Percentiles rank a stretch among this genome's conserved stretches.
Evolutionary conservation across 176 grass and related monocot species (phyloP).

Genomic region (Calamus simplicifolius): DNA sequence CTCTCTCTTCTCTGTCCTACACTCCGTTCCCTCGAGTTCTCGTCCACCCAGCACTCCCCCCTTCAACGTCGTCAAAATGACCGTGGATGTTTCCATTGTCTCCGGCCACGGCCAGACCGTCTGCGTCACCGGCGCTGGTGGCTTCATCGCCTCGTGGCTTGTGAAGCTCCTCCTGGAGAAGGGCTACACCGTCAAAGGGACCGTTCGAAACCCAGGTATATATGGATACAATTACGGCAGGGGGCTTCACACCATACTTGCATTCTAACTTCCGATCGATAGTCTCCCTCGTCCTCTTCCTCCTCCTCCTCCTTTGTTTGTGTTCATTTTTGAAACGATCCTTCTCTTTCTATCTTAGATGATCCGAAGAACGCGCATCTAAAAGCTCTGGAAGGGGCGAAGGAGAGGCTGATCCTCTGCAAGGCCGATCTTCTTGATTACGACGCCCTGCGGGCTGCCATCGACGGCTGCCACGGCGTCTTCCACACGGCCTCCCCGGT

Average conservation of each 20-base stretch:
- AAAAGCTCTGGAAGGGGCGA: conserved; percentile 45
- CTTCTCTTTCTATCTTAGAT: conserved; percentile 10
- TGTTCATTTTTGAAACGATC: not conserved
- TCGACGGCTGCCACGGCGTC: conserved; percentile 69
- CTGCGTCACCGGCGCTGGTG: not conserved
- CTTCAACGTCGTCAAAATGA: no score
- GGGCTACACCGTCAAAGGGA: not conserved
- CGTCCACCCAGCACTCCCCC: no score
- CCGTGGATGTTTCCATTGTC: not conserved
- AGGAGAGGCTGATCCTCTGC: conserved; percentile 51
- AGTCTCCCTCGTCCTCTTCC: not conserved
- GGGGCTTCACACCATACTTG: no score
- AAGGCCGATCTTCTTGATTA: conserved; percentile 68
- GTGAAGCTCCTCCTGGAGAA: not conserved
- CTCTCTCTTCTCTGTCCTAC: no score
- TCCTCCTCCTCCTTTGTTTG: not conserved
- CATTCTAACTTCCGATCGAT: no score
- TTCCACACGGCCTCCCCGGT: conserved; percentile 84
- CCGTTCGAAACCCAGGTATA: not conserved
- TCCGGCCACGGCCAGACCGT: conserved; percentile 6
- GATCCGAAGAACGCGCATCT: conserved; percentile 80
- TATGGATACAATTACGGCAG: no score
- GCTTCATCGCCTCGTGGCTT: conserved; percentile 2
- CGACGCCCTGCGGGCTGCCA: conserved; percentile 35
- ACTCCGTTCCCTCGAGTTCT: no score